Evolutionary conservation across 2,329 filamentous ascomycete species (phyloP).

Genomic region (Ophiosphaerella korrae): DNA sequence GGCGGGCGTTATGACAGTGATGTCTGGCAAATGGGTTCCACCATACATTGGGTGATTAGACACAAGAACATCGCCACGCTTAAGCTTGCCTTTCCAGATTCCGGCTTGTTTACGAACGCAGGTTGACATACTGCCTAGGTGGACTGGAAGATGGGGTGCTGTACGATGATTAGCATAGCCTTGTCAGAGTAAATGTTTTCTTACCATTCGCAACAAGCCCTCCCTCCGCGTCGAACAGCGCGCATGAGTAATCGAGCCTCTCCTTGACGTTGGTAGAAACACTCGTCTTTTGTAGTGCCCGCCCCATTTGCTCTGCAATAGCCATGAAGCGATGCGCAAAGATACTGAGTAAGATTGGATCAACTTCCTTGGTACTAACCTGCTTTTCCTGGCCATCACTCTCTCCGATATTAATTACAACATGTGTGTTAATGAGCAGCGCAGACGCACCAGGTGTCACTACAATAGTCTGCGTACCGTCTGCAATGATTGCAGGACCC

Average conservation of each 20-base stretch:
- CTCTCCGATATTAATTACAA: slow-evolving; percentile 81
- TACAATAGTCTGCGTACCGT: slow-evolving; percentile 89
- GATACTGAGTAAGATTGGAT: slow-evolving; percentile 78
- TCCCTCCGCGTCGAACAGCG: slow-evolving; percentile 76
- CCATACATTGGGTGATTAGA: slow-evolving; percentile 85
- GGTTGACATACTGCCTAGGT: slow-evolving; percentile 84
- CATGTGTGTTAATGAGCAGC: slow-evolving; percentile 80
- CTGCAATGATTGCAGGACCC: slow-evolving; percentile 85
- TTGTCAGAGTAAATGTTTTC: neutral
- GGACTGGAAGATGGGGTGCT: slow-evolving; percentile 79
- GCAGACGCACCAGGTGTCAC: slow-evolving; percentile 80
- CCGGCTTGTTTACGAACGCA: slow-evolving; percentile 78
- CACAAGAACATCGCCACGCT: slow-evolving; percentile 79
- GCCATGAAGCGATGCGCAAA: slow-evolving; percentile 86
- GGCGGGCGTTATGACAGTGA: slow-evolving; percentile 79
- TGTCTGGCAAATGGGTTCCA: slow-evolving; percentile 82
- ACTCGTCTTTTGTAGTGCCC: slow-evolving; percentile 77
- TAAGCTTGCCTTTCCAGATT: slow-evolving; percentile 79
- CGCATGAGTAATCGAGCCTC: slow-evolving; percentile 81
- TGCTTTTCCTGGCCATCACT: slow-evolving; percentile 56
- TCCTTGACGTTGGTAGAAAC: slow-evolving; percentile 83
- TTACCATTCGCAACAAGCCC: slow-evolving; percentile 74
- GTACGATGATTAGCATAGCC: slow-evolving; percentile 9
- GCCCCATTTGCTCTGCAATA: slow-evolving; percentile 84
- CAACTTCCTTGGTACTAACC: slow-evolving; percentile 62